A percentile compares a stretch with the other conserved stretches of the same genome.
Conservation (phyloP, 305 asterid species). For the Galium porrigens region DNA sequence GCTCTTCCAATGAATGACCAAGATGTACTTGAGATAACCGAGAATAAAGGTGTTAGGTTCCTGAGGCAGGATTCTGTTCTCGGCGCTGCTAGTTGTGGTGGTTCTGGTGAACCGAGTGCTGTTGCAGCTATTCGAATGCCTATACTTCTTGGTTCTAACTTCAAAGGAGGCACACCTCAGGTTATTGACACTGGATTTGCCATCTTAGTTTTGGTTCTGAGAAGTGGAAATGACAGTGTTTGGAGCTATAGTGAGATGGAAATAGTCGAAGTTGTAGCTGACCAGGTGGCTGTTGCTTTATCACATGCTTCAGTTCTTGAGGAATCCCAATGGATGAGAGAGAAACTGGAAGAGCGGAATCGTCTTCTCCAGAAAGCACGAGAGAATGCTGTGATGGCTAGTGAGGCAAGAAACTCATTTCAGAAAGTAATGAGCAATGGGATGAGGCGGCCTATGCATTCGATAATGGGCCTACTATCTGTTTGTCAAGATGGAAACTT, state of each 20-base stretch:
- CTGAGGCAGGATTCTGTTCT: constrained; percentile 24
- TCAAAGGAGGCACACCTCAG: constrained; percentile 39
- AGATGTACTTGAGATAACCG: constrained; percentile 27
- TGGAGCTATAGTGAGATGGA: constrained; percentile 31
- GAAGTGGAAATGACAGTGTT: constrained; percentile 16
- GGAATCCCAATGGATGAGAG: constrained; percentile 31
- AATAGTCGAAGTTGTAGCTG: constrained; percentile 41
- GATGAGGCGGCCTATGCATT: constrained; percentile 37
- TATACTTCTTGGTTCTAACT: constrained; percentile 26
- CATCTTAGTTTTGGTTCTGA: constrained; percentile 29
- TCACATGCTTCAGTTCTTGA: constrained; percentile 38
- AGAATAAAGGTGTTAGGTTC: constrained; percentile 28
- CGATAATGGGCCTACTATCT: constrained; percentile 28
- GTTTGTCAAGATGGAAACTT: constrained; percentile 22
- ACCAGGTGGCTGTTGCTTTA: constrained; percentile 38
- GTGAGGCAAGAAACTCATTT: constrained; percentile 32
- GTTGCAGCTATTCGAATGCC: constrained; percentile 37
- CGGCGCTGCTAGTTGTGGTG: constrained; percentile 28
- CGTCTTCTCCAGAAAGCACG: constrained; percentile 26
- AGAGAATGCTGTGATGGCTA: constrained; percentile 33
- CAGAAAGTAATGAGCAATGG: constrained; percentile 38
- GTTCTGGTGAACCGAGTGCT: constrained; percentile 21
- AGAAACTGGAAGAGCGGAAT: constrained; percentile 26
- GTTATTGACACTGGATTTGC: constrained; percentile 26
- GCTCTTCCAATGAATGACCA: constrained; percentile 27